Evolutionary conservation across 352 stramenopile genomes (phyloP), one percentile per base, ranked within the genome.

Genomic region (Phytophthora boehmeriae): DNA sequence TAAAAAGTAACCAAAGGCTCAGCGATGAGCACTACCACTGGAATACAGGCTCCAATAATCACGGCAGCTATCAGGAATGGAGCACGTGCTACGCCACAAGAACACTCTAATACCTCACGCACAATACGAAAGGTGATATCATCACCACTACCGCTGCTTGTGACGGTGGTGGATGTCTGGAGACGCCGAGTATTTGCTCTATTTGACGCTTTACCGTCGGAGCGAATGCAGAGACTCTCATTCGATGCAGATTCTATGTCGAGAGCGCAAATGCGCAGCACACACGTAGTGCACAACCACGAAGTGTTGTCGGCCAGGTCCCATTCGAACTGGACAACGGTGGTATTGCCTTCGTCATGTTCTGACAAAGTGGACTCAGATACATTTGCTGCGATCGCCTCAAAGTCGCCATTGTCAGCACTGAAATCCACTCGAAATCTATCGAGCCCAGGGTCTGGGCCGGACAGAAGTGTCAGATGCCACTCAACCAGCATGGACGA

Each of bases 1-100:
- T 89, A 89, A 61, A 89, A 85, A 17, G 75, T 86, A 25, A 88
- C 80, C 23, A 88, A 51, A 30, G 81, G 73, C 55, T 89, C 71
- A 4, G 75, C 61, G 8, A 83, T n/a, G 20, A 86, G 50, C 19
- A 77, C 61, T 17, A 66, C 38, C 1, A 85, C 22, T 1, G 80
- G 77, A 17, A 89, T 53, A 2, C 58, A 61, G 5, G 66, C 54
- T 19, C 68, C 77, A 50, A 85, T 74, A 10, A 83, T 22, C 25
- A 82, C 66, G 19, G 80, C 68, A n/a, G 48, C 58, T 28, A 78
- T 63, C 34, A 73, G 41, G 23, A 82, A 78, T 5, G 78, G 82
- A 8, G 65, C 56, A 42, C 85, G 63, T 10, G 51, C 43, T 28
- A 86, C 51, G 4, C 80, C 80, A 34, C 80, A 89, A 20, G 73